Evolutionary conservation across 345 rosid species (phyloP), one percentile per base, ranked within the genome.

Genomic region (Draba incana): DNA sequence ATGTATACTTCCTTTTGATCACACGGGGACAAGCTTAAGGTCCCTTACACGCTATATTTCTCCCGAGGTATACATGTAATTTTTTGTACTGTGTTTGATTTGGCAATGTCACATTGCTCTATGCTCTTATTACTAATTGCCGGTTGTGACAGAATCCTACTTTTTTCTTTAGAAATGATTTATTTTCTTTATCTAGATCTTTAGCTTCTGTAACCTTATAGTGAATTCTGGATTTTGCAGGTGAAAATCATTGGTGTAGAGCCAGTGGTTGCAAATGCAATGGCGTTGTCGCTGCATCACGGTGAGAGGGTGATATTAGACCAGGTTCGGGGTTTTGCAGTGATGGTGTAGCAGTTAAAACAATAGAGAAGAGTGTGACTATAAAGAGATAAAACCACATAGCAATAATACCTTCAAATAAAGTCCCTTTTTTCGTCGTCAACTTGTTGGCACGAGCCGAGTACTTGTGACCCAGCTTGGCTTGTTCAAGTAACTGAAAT

Each of bases 241-340:
- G 97, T 94, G 57, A 94, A 89, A 72, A 86, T 91, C 68, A 94
- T 94, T 74, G 98, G 99, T 51, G 99, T 94, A 51, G 98, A 94
- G 76, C 98, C 99, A 51, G 69, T 77, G 51, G 98, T 89, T 64
- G 97, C 99, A 47, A 94, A 94, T 81, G 92, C 99, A 13, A 91
- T 94, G 99, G 99, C 99, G 2, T 79, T 91, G 76, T 94, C 99
- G 8, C 80, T 94, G 43, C 96, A 94, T 80, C 88, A 86, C 75
- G 96, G 92, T 28, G 88, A 94, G 75, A 87, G 99, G 69, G 90
- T 94, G 74, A 78, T 86, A 50, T 70, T 94, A 81, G 88, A 87
- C 78, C 78, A 91, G 66, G 98, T 91, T 85, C 98, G 99, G 53
- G 88, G 96, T 55, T 94, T 94, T 73, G 99, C 98, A 30, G 99